Evolutionary conservation across 2,329 filamentous ascomycete species (phyloP), one percentile per base, ranked within the genome.

Genomic region (Botryotinia globosa): DNA sequence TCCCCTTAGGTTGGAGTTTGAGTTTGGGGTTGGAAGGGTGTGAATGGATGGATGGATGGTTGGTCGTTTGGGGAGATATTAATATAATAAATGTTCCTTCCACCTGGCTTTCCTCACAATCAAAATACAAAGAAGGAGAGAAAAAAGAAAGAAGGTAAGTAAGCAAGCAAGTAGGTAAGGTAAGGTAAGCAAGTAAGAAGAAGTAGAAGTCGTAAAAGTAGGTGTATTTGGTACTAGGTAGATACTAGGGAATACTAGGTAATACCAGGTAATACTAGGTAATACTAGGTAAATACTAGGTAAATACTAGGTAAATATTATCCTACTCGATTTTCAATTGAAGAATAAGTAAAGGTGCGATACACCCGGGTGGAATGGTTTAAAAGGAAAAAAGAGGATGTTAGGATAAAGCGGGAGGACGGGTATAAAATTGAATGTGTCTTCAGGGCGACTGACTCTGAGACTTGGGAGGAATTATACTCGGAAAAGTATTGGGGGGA

Each of bases 321-420:
- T 29, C 14, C n/a, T 32, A 9, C 51, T 45, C 20, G 63, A 16
- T n/a, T n/a, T 65, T 65, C 44, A 37, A 65, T 51, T 37, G 63
- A 65, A 65, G 32, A n/a, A 8, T 25, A 51, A 65, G 22, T 32
- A 25, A 65, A 34, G 22, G 32, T 51, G 42, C 20, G 29, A 48
- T 29, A 39, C 12, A 32, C 10, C 20, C 32, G 42, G 42, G 44
- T 45, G 34, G 29, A 34, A 48, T 65, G 62, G 44, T 16, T 56
- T 56, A 56, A 56, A 56, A 56, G 51, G 51, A n/a, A 45, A 45
- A 45, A 32, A 65, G 63, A 51, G 18, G 61, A 64, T 22, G 61
- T 45, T 7, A 29, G 39, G 61, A 20, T 22, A 32, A 44, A 22
- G 4, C 61, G 39, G 39, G 61, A 64, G n/a, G 39, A 45, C 61